A percentile compares a stretch with the other conserved stretches of the same genome.
Conservation (phyloP, 345 rosid species). For the Eucalyptus curtisii region DNA sequence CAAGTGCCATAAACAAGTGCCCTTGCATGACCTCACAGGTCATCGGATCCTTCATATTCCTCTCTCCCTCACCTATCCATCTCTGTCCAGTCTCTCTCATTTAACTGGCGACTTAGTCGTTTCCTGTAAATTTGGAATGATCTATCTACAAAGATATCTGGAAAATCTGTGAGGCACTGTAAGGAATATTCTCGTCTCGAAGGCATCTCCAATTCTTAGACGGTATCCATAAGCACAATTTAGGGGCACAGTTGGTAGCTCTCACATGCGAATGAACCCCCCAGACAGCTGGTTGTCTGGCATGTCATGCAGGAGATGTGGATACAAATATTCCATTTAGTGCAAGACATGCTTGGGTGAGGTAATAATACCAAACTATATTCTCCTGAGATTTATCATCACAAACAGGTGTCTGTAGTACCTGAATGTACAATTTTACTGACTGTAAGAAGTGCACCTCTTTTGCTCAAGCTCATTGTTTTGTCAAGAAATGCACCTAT, state of each 20-base stretch:
- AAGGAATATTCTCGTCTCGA: too few relatives aligned
- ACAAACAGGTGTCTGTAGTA: neutral
- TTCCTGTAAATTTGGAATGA: neutral
- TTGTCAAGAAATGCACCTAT: neutral
- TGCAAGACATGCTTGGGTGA: neutral
- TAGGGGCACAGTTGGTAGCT: too few relatives aligned
- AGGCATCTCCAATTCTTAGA: too few relatives aligned
- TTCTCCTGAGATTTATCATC: neutral
- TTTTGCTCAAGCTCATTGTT: neutral
- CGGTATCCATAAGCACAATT: too few relatives aligned
- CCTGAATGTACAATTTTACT: fast-evolving
- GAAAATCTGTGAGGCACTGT: neutral
- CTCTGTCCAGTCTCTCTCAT: neutral
- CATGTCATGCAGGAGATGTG: neutral
- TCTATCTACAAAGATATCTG: neutral
- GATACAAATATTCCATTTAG: neutral
- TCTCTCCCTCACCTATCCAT: neutral
- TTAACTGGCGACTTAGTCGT: fast-evolving
- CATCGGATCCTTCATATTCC: neutral
- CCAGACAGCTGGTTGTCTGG: neutral
- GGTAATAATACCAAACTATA: fast-evolving
- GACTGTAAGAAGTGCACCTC: neutral
- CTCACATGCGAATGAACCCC: neutral
- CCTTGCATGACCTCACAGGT: neutral
- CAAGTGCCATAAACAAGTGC: too few relatives aligned